Conservation (phyloP, 2,329 filamentous ascomycete species). For the Grosmannia clavigera region DNA sequence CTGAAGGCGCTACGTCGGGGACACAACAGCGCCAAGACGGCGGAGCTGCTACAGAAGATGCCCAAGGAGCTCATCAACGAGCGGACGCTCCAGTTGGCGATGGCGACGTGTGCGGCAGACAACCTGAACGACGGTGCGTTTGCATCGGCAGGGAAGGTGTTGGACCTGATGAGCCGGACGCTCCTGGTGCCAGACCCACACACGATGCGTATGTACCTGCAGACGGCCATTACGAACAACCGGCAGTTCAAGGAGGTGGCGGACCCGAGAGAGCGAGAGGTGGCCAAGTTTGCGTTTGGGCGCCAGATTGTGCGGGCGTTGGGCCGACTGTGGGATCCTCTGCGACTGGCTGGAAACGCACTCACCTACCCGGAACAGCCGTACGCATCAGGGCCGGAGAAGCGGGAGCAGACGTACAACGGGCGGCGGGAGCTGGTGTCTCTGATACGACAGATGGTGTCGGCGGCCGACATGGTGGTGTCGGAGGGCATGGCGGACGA, state of each 20-base stretch:
- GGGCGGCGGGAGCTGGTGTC: conserved; percentile 29
- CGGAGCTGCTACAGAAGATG: conserved; percentile 45
- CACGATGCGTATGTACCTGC: conserved; percentile 43
- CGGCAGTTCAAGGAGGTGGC: conserved; percentile 23
- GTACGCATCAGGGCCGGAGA: too few relatives aligned
- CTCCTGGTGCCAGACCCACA: conserved; percentile 35
- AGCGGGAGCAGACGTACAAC: conserved; percentile 16
- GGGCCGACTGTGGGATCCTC: conserved; percentile 36
- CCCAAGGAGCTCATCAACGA: conserved; percentile 29
- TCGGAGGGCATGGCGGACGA: conserved; percentile 26
- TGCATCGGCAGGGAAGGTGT: conserved; percentile 47
- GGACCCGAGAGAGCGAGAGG: conserved; percentile 17
- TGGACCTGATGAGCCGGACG: conserved; percentile 47
- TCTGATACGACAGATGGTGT: conserved; percentile 32
- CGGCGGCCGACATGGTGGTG: conserved; percentile 30
- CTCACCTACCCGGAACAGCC: conserved; percentile 19
- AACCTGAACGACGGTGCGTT: conserved; percentile 62
- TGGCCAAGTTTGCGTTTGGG: conserved; percentile 32
- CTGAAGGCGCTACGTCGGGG: conserved; percentile 54
- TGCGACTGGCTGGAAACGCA: conserved; percentile 21
- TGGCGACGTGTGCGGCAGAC: conserved; percentile 64
- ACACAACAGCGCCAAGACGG: conserved; percentile 50
- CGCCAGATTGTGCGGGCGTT: conserved; percentile 38
- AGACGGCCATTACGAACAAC: conserved; percentile 37
- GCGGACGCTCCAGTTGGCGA: conserved; percentile 57